Percentiles rank a stretch among this genome's conserved stretches.
Evolutionary conservation across 2,329 filamentous ascomycete genomes (phyloP).

Genomic region (Hypoxylon sp.): DNA sequence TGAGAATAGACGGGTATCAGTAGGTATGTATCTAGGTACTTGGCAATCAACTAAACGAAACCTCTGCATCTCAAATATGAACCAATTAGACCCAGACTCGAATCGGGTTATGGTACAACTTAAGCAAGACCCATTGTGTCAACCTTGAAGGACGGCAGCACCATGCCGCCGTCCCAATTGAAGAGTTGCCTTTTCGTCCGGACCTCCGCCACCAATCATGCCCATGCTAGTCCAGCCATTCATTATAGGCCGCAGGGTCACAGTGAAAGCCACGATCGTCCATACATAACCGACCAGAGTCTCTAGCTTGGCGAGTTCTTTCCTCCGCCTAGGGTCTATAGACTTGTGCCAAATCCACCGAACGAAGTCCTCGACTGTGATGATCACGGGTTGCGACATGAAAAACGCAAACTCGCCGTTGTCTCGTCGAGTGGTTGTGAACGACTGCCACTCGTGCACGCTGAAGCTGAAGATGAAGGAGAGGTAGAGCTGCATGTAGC

Average conservation of each 20-base stretch:
- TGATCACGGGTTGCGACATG: constrained; percentile 43
- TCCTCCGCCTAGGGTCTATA: constrained; percentile 13
- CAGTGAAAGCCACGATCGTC: constrained; percentile 35
- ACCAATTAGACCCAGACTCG: neutral
- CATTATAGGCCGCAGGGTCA: constrained; percentile 29
- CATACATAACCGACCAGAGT: constrained; percentile 30
- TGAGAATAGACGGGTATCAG: no score
- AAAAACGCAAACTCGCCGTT: constrained; percentile 40
- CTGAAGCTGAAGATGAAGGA: constrained; percentile 40
- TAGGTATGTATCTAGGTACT: no score
- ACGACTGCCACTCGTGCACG: constrained; percentile 36
- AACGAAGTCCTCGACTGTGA: constrained; percentile 40
- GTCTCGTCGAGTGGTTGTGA: constrained; percentile 24
- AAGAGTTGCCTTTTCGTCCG: constrained; percentile 24
- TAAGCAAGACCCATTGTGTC: neutral
- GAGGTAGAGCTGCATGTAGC: constrained; percentile 43
- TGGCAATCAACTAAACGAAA: no score
- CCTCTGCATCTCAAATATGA: neutral
- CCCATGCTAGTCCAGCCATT: constrained; percentile 28
- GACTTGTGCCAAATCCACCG: constrained; percentile 33
- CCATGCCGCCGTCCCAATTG: constrained; percentile 25
- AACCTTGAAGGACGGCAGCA: constrained; percentile 15
- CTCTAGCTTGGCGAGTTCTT: constrained; percentile 23
- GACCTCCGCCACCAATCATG: constrained; percentile 18
- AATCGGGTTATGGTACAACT: neutral